Base-by-base conservation (phyloP, 2,329 filamentous ascomycete genomes). In the Zelopaecilomyces penicillatus region DNA sequence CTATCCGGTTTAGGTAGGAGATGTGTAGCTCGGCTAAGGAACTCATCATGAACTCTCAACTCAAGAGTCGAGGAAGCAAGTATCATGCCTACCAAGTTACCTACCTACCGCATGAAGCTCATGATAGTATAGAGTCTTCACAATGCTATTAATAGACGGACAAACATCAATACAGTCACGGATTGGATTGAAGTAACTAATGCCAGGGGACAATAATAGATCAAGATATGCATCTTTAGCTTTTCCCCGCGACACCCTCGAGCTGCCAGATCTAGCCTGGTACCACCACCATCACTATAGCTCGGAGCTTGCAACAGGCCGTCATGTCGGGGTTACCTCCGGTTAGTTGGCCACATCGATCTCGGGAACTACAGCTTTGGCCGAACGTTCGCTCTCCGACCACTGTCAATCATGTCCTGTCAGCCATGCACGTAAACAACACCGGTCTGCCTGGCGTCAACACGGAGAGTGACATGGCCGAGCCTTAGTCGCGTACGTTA, bases 401-500 rank as follows among this genome's bases (percentile, higher is more conserved):
- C 50, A 64, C 60, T 38, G 68, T 70, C 1, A 53, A 70, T 8
- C 57, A 74, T 32, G 69, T 70, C 2, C 59, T 74, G 34, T 63
- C 71, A 3, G 68, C 69, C 0, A 65, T 68, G 48, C 68, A 70
- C 44, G 45, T 54, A 4, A 62, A 58, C 50, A 59, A 63, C 39
- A 65, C 61, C 1, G 55, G 55, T 27, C 58, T 61, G 31, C 49
- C 44, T 7, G 44, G 38, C 2, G 49, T 58, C 1, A 53, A 52
- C 10, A 54, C 53, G 4, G 46, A 57, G 12, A 51, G 53, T 8
- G 50, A 54, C 4, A 41, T 53, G 26, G 66, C 67, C 1, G 63
- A 67, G 30, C 57, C 57, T 2, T 71, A 71, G 58, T 69, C 1
- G 56, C 56, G n/a, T 53, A 56, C 3, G 51, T 73, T 4, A 65